phyloP scores from a whole-genome alignment of 2,329 filamentous ascomycete genomes.

The Colletotrichum noveboracense region DNA sequence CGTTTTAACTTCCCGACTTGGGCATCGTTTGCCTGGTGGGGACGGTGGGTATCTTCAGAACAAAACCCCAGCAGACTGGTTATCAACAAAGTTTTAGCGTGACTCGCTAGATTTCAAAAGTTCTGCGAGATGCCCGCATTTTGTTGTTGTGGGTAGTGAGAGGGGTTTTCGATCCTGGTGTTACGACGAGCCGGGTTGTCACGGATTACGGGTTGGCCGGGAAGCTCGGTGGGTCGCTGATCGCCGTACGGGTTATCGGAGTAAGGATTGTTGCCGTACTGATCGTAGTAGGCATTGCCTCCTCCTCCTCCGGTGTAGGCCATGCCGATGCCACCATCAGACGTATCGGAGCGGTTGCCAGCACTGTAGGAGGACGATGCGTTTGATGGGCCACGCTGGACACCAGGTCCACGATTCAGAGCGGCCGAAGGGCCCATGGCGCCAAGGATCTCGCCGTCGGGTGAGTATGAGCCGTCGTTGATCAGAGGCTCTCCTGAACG shows the following conservation, averaged over 20 bases:
- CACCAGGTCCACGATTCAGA: slow-evolving; percentile 69
- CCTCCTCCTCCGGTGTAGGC: slow-evolving; percentile 40
- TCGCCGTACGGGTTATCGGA: slow-evolving; percentile 45
- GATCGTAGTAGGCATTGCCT: slow-evolving; percentile 59
- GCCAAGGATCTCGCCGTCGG: slow-evolving; percentile 83
- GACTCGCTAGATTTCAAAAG: slow-evolving; percentile 59
- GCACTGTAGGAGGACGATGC: slow-evolving; percentile 95
- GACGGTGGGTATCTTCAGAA: slow-evolving; percentile 19
- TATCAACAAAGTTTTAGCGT: neutral
- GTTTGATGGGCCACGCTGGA: slow-evolving; percentile 90
- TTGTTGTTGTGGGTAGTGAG: slow-evolving; percentile 89
- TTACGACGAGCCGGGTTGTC: slow-evolving; percentile 93
- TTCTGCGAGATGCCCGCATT: slow-evolving; percentile 97
- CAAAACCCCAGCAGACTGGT: slow-evolving; percentile 7
- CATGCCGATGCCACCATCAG: slow-evolving; percentile 54
- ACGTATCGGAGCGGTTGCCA: slow-evolving; percentile 75
- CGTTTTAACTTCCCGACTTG: neutral
- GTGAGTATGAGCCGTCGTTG: slow-evolving; percentile 56
- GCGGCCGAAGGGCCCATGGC: slow-evolving; percentile 77
- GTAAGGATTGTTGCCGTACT: slow-evolving; percentile 66
- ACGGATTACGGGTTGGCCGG: slow-evolving; percentile 80
- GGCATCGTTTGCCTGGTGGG: slow-evolving; percentile 3
- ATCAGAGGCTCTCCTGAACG: slow-evolving; percentile 72
- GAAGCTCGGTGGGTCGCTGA: slow-evolving; percentile 46
- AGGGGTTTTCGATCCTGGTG: slow-evolving; percentile 90